Evolutionary conservation across 805 yeast species (phyloP), one percentile per base, ranked within the genome.

Genomic region (Yamadazyma phyllophila): DNA sequence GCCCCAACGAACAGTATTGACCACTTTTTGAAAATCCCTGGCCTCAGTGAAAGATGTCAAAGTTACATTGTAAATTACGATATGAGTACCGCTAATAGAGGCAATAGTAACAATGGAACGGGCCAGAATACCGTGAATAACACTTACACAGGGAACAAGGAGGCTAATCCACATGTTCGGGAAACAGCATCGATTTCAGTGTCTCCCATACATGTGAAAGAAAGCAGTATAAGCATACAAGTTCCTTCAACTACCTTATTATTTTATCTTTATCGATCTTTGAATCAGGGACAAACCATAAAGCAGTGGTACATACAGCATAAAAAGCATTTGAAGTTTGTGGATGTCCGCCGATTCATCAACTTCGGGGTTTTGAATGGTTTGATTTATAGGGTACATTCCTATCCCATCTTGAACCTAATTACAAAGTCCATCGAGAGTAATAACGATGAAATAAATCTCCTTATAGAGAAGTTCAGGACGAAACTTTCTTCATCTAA

Each of bases 281-380:
- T 94, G 47, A 84, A 83, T 49, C 95, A 85, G 51, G 94, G 96
- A 1, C 80, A 77, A 35, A 76, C 88, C 0, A 71, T 94, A 9
- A 81, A 81, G 49, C 88, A 85, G 17, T 95, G 99, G 98, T 88
- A 81, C 59, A 57, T 74, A 20, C 85, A 81, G 47, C 83, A 94
- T 58, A 71, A 70, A 33, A 76, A 77, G 39, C 65, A 68, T 3
- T 67, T 94, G 13, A 62, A 67, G 24, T 76, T 81, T 51, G 80
- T 95, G 35, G 99, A 94, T 62, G 71, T 94, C 3, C 74, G 98
- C 51, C 69, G 96, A 44, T 88, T 94, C 55, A 71, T 94, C 15
- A 81, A 90, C 14, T 94, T 91, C 71, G 99, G 99, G 1, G 76
- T 88, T 2, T 69, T 88, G 17, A 78, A 89, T 49, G 89, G 96